Base-by-base conservation (phyloP, 2,329 filamentous ascomycete genomes). In the Byssochlamys sp. region DNA sequence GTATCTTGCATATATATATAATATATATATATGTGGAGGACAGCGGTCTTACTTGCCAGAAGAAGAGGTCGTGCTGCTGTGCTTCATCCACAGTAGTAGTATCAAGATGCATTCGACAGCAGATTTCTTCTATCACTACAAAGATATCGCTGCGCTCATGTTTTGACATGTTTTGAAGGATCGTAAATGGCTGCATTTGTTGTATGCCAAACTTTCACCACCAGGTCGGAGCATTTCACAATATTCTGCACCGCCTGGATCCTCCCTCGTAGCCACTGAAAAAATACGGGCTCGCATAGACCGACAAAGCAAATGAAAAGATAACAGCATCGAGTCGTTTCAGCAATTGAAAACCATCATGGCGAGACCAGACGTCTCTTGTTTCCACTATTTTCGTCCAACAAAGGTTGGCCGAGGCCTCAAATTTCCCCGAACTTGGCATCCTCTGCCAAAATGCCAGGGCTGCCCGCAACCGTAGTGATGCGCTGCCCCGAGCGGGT, bases 161-260 rank as follows among this genome's bases (percentile, higher is more conserved):
- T 45, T 45, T n/a, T 45, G 39, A 45, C 19, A 14, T 45, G n/a
- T 45, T 45, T n/a, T 45, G 39, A 45, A 45, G 39, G 39, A 45
- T n/a, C n/a, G 19, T 45, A 19, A 45, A 45, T 10, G 19, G 27
- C 24, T 35, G 6, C 14, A 33, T 25, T 52, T 54, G 49, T 27
- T 29, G 28, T 29, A 3, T 56, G 27, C n/a, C 19, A 39, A 28
- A 29, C 39, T 35, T 52, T 35, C 39, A 31, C 26, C 49, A 25
- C 48, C 61, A 61, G 60, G 59, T 55, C 53, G 65, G 66, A 71
- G 75, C 76, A 78, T 79, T 79, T 78, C 76, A 79, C 76, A 79
- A 79, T 79, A 78, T 78, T 78, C 76, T 78, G 76, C 75, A 68
- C 61, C 61, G 61, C 59, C 59, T 59, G 60, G 61, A 60, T 58